Conservation (phyloP, 495 filamentous ascomycete genomes). For the Pyrenula massariospora region DNA sequence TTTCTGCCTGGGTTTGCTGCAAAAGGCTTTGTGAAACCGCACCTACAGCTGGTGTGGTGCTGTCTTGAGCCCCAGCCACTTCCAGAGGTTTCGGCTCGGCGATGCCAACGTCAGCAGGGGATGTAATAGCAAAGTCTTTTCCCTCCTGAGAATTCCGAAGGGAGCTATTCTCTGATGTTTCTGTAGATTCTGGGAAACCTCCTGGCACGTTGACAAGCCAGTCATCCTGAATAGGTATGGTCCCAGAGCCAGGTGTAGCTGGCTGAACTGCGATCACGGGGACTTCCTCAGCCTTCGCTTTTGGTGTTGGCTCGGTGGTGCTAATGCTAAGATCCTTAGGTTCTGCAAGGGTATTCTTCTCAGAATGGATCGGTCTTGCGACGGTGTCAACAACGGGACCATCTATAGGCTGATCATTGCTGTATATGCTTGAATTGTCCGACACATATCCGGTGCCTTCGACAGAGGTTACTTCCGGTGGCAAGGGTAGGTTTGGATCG, state of each 20-base stretch:
- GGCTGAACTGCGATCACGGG: slow-evolving; percentile 37
- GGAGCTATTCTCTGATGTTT: slow-evolving; percentile 1
- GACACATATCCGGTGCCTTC: slow-evolving; percentile 45
- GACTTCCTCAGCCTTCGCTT: slow-evolving; percentile 5
- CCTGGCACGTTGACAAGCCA: slow-evolving; percentile 27
- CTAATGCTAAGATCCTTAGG: neutral
- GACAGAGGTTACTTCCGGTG: slow-evolving; percentile 53
- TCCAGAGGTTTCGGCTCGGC: slow-evolving; percentile 20
- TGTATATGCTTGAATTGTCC: slow-evolving; percentile 20
- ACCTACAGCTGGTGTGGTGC: slow-evolving; percentile 13
- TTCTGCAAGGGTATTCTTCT: neutral
- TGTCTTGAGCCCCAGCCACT: slow-evolving; percentile 7
- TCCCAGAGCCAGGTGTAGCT: slow-evolving; percentile 32
- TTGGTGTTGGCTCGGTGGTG: neutral
- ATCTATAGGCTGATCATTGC: slow-evolving; percentile 2
- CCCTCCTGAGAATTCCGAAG: neutral
- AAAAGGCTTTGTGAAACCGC: slow-evolving; percentile 14
- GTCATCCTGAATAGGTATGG: slow-evolving; percentile 8
- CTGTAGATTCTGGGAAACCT: slow-evolving; percentile 9
- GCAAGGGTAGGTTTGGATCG: slow-evolving; percentile 16
- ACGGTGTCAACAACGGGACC: neutral
- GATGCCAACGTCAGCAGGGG: slow-evolving; percentile 24
- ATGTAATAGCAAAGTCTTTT: slow-evolving; percentile 2
- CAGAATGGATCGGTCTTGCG: neutral
- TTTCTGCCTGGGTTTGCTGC: slow-evolving; percentile 16